A percentile compares a stretch with the other conserved stretches of the same genome.
phyloP scores from a whole-genome alignment of 768 basidiomycete species.

The Psilocybe subaeruginosa region DNA sequence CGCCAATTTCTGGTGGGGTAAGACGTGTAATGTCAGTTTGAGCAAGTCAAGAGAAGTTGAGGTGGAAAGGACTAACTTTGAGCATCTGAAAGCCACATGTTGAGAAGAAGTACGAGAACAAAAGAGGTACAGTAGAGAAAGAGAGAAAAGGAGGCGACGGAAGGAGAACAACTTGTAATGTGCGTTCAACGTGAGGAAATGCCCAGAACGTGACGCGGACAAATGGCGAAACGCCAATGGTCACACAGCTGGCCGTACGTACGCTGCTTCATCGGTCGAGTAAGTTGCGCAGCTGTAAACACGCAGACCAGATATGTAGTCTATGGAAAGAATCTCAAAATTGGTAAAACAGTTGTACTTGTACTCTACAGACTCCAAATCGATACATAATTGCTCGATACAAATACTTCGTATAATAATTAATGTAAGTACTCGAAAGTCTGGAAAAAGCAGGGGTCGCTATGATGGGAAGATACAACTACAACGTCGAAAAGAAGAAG shows the following conservation, averaged over 20 bases:
- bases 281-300: neutral
- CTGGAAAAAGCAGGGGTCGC: neutral
- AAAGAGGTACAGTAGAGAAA: conserved; percentile 10
- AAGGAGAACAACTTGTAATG: neutral
- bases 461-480: neutral
- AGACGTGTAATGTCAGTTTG: conserved; percentile 13
- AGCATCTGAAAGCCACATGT: conserved; percentile 70
- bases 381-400: neutral
- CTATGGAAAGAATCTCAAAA: neutral
- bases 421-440: neutral
- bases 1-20: conserved; percentile 78
- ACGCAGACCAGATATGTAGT: neutral
- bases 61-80: conserved; percentile 48
- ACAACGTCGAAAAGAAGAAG: neutral
- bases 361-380: neutral
- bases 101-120: conserved; percentile 13
- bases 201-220: neutral
- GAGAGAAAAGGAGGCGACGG: conserved; percentile 1
- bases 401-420: conserved; percentile 1
- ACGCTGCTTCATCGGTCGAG: too few species aligned
- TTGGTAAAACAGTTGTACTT: neutral
- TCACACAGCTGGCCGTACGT: neutral
- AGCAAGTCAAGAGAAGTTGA: neutral
- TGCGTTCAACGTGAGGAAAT: neutral
- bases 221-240: neutral